Evolutionary conservation across 2,329 filamentous ascomycete species (phyloP).

Genomic region (Colletotrichum sp.): DNA sequence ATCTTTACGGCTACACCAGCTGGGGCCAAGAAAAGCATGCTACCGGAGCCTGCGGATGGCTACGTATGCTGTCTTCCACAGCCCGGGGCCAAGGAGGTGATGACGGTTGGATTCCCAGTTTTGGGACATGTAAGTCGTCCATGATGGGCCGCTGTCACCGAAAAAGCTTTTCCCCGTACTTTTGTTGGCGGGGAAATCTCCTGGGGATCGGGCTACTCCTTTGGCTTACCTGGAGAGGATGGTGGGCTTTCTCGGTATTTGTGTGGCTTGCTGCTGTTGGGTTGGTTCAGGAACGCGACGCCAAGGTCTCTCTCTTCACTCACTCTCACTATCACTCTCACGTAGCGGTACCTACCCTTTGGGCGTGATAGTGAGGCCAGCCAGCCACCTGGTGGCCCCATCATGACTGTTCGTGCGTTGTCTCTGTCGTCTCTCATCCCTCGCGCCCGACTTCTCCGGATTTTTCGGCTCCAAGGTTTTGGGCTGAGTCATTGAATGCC

Average conservation of each 20-base stretch:
- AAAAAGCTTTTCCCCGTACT: conserved; percentile 4
- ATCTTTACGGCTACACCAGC: background rate
- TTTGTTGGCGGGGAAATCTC: background rate
- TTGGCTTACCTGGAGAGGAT: background rate
- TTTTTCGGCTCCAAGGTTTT: background rate
- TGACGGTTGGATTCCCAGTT: background rate
- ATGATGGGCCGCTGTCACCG: background rate
- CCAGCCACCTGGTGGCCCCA: background rate
- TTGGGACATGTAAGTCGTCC: background rate
- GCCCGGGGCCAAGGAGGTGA: background rate
- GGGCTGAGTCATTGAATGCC: conserved; percentile 15
- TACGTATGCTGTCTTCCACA: background rate
- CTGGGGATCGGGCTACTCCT: background rate
- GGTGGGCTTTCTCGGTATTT: conserved; percentile 11
- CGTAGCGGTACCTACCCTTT: background rate
- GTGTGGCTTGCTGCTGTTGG: conserved; percentile 14
- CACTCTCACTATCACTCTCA: background rate
- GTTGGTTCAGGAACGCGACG: conserved; percentile 12
- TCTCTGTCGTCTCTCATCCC: background rate
- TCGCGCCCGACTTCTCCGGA: background rate
- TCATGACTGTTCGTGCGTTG: background rate
- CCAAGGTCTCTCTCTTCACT: background rate
- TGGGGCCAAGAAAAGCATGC: background rate
- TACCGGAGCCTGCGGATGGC: conserved; percentile 7
- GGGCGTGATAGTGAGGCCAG: background rate